Percentiles rank a stretch among this genome's conserved stretches.
These are phyloP conservation scores for Fusarium sp. DNA, from an alignment of 2,329 filamentous ascomycete species.

Conservation along the genomic window DNA sequence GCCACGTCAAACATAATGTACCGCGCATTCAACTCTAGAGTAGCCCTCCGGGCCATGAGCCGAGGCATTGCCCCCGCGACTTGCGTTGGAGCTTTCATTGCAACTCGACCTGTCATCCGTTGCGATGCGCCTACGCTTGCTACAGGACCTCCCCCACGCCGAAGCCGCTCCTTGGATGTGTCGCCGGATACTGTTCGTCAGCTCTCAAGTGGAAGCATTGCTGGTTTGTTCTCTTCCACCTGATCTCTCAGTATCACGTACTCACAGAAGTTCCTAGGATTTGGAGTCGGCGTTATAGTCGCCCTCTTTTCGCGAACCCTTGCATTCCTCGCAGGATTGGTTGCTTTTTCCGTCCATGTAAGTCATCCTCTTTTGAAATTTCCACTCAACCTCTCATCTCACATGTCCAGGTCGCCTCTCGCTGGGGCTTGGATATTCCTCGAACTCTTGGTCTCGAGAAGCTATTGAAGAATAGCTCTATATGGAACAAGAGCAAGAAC, in stretches of 20 bases:
- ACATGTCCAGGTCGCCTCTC: slow-evolving; percentile 57
- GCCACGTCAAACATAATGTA: slow-evolving; percentile 34
- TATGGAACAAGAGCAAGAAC: slow-evolving; percentile 65
- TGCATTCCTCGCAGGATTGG: slow-evolving; percentile 74
- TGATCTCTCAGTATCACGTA: not conserved
- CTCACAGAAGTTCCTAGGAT: slow-evolving; percentile 59
- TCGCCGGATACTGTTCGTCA: slow-evolving; percentile 59
- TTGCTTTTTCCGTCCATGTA: slow-evolving; percentile 75
- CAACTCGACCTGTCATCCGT: slow-evolving; percentile 46
- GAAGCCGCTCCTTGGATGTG: slow-evolving; percentile 35
- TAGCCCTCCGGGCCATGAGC: slow-evolving; percentile 46
- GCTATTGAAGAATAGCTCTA: slow-evolving; percentile 54
- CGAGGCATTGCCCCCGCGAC: slow-evolving; percentile 48
- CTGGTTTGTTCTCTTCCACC: slow-evolving; percentile 55
- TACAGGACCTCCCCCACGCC: slow-evolving; percentile 33
- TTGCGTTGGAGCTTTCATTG: slow-evolving; percentile 47
- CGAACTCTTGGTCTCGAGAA: slow-evolving; percentile 56
- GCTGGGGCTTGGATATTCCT: slow-evolving; percentile 58
- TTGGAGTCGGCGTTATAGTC: slow-evolving; percentile 73
- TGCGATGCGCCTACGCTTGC: slow-evolving; percentile 49
- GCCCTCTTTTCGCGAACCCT: slow-evolving; percentile 79
- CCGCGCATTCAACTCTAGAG: slow-evolving; percentile 40
- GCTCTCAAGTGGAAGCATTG: slow-evolving; percentile 67
- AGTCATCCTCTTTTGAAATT: slow-evolving; percentile 34
- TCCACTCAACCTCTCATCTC: slow-evolving; percentile 7